A percentile compares a stretch with the other conserved stretches of the same genome.
phyloP scores from a whole-genome alignment of 2,329 filamentous ascomycete species.

The Davidsoniella virescens region DNA sequence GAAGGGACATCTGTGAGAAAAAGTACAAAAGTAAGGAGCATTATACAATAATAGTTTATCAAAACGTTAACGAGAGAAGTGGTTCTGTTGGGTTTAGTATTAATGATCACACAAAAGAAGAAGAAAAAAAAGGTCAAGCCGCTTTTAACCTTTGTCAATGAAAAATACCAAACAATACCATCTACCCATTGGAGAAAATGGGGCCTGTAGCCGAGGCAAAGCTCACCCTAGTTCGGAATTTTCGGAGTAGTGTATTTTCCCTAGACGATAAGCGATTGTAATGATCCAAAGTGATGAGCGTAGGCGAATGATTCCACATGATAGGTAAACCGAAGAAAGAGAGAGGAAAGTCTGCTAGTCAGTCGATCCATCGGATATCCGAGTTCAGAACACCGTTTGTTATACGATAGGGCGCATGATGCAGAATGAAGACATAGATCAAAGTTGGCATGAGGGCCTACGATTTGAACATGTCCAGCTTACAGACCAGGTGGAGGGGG shows the following conservation, averaged over 20 bases:
- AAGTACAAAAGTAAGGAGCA: too few relatives aligned
- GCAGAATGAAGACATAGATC: background rate
- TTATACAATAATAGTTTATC: background rate
- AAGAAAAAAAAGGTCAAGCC: background rate
- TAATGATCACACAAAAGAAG: slow-evolving; percentile 1
- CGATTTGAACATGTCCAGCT: background rate
- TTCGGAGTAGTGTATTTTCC: background rate
- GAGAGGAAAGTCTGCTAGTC: background rate
- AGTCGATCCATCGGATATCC: background rate
- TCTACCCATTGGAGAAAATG: background rate
- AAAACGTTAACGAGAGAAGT: background rate
- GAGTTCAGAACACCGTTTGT: background rate
- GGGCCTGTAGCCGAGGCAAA: background rate
- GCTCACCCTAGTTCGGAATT: background rate
- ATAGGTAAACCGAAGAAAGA: background rate
- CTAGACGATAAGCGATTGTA: slow-evolving; percentile 1
- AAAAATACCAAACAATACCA: background rate
- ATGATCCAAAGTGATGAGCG: background rate
- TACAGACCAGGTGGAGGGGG: slow-evolving; percentile 8
- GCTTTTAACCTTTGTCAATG: background rate
- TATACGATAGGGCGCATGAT: background rate
- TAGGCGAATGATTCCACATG: background rate
- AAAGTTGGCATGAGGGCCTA: background rate
- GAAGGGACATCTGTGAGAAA: too few relatives aligned
- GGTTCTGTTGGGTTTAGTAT: slow-evolving; percentile 4